phyloP scores from a whole-genome alignment of 169 alveolate species.

The Nephromyces sp. region DNA sequence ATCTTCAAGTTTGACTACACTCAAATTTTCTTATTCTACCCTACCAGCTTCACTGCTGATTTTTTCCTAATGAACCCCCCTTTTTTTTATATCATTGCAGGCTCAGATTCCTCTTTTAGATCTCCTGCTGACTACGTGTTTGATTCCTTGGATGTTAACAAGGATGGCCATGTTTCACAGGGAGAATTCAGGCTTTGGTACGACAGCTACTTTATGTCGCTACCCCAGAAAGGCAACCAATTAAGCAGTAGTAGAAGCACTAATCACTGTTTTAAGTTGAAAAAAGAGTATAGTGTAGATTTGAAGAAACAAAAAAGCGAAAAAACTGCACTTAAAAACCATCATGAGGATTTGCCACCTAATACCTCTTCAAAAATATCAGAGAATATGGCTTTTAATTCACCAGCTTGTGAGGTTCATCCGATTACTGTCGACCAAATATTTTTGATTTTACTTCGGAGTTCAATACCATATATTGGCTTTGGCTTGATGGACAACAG shows the following conservation, averaged over 20 bases:
- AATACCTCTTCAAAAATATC: neutral
- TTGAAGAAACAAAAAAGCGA: neutral
- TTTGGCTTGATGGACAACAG: slow-evolving; percentile 23
- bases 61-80: no score
- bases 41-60: no score
- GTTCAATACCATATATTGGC: slow-evolving; percentile 6
- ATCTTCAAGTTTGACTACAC: no score
- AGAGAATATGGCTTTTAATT: neutral
- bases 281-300: neutral
- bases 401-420: neutral
- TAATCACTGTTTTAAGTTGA: neutral
- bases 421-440: neutral
- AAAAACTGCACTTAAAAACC: no score
- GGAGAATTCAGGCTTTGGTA: neutral
- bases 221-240: neutral
- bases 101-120: no score
- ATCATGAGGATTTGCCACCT: no score
- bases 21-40: no score
- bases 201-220: neutral
- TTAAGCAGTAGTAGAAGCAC: neutral
- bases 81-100: no score
- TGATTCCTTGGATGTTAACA: slow-evolving; percentile 3
- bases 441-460: neutral
- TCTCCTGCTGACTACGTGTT: neutral
- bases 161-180: slow-evolving; percentile 7